phyloP scores from a whole-genome alignment of 768 basidiomycete species.

The Rhodosporidiobolus sp. region DNA sequence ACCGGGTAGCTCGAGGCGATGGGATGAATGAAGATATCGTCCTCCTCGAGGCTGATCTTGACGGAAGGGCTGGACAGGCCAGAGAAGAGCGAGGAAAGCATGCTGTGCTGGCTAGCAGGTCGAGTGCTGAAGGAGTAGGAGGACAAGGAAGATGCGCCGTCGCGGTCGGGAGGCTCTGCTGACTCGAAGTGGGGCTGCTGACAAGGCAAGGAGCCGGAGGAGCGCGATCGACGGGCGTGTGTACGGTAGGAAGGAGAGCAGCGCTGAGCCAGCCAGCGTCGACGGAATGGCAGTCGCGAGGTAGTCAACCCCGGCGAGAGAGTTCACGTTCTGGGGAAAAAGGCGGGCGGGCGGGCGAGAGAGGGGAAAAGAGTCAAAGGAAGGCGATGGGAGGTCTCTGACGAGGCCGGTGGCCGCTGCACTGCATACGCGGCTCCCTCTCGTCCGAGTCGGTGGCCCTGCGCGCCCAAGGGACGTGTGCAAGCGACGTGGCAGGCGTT shows the following conservation, averaged over 20 bases:
- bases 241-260: too few relatives aligned
- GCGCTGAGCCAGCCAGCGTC: background rate
- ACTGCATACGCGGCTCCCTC: too few relatives aligned
- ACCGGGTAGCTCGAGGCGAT: slow-evolving; percentile 16
- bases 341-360: background rate
- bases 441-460: too few relatives aligned
- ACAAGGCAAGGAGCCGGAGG: too few relatives aligned
- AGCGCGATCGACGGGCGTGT: too few relatives aligned
- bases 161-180: too few relatives aligned
- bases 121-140: background rate
- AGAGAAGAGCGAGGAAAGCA: slow-evolving; percentile 20
- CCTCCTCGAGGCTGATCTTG: slow-evolving; percentile 23
- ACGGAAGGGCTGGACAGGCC: slow-evolving; percentile 21
- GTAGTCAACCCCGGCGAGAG: background rate
- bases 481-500: too few relatives aligned
- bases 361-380: slow-evolving; percentile 1
- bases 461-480: too few relatives aligned
- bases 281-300: background rate
- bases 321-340: background rate
- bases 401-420: too few relatives aligned
- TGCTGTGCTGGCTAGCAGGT: background rate
- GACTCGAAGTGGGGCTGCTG: too few relatives aligned
- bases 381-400: background rate
- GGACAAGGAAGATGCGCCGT: background rate
- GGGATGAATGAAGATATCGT: slow-evolving; percentile 17